A percentile compares a stretch with the other conserved stretches of the same genome.
Conservation (phyloP, 2,329 filamentous ascomycete species). For the Apiospora sp. region DNA sequence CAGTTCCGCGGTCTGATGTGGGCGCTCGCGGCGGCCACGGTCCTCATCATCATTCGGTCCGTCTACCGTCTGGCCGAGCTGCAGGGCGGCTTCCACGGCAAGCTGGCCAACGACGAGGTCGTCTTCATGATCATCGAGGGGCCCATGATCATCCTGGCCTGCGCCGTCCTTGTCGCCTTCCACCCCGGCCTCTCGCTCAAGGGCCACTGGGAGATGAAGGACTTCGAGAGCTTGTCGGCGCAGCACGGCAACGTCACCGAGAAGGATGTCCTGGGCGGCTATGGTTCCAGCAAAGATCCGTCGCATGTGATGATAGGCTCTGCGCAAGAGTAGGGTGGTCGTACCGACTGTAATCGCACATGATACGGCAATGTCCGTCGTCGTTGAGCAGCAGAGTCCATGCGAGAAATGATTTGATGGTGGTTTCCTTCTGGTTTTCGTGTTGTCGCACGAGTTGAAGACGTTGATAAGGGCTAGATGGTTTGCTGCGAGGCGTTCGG, state of each 20-base stretch:
- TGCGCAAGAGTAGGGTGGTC: background rate
- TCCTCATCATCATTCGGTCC: slow-evolving; percentile 65
- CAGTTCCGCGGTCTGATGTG: slow-evolving; percentile 53
- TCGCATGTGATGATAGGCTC: background rate
- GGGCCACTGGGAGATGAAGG: slow-evolving; percentile 26
- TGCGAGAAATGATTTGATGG: background rate
- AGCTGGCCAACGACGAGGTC: slow-evolving; percentile 55
- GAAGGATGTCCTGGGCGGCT: background rate
- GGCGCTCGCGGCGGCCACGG: slow-evolving; percentile 47
- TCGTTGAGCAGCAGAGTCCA: background rate
- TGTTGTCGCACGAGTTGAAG: background rate
- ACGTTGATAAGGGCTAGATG: background rate
- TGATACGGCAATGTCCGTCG: background rate
- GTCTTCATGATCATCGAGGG: slow-evolving; percentile 60
- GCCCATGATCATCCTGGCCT: slow-evolving; percentile 43
- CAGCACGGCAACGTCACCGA: background rate
- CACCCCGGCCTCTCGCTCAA: slow-evolving; percentile 39
- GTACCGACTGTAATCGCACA: background rate
- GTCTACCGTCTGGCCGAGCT: slow-evolving; percentile 68
- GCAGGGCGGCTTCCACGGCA: slow-evolving; percentile 61
- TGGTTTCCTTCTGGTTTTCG: slow-evolving; percentile 5
- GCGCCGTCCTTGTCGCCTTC: slow-evolving; percentile 39
- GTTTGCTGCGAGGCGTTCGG: background rate
- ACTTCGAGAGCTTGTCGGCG: background rate
- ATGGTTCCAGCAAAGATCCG: background rate